Base-by-base conservation (phyloP, 768 basidiomycete genomes). In the Exidia glandulosa region DNA sequence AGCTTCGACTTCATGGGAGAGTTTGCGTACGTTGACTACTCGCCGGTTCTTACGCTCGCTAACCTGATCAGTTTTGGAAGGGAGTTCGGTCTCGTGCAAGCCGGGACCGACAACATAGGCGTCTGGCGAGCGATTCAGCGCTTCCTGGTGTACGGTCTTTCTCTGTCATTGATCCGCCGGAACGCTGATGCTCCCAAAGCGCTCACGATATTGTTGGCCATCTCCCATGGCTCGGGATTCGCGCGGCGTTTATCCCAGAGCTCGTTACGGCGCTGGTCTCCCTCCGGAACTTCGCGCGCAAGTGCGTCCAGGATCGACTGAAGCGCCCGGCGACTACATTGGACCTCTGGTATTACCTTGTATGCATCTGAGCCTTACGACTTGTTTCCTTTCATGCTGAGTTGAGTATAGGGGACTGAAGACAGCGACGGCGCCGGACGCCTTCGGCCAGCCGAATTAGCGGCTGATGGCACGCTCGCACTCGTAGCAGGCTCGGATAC, bases 401-500 rank as follows among this genome's bases (percentile, higher is more conserved):
- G 19, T 19, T 12, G 23, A 14, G 9, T 45, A 23, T 23, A 45
- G 41, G 41, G 41, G 19, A 45, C 16, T 14, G 41, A 45, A 19
- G 41, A 45, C 10, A 23, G 23, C 2, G 41, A 45, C 41, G 16
- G 41, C 10, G 23, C 16, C 19, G 23, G 23, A 6, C 19, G 10
- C 19, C 41, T 45, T 6, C 16, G 19, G 41, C 16, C 6, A 23
- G 19, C 6, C 12, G 12, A 45, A 45, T 19, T 45, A 23, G 16
- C 41, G 12, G 19, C 23, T 12, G 41, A 45, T 14, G 41, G 19
- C 41, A 23, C 23, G 10, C 41, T 45, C 41, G 41, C 41, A 5
- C 16, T 54, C 27, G 30, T 54, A 13, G 50, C 50, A 4, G 50
- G 50, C 25, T 27, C 50, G 30, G 50, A 54, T 19, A 54, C 72